Evolutionary conservation across 306 rosid genomes (phyloP), one percentile per base, ranked within the genome.

Genomic region (Gynostemma pentaphyllum): DNA sequence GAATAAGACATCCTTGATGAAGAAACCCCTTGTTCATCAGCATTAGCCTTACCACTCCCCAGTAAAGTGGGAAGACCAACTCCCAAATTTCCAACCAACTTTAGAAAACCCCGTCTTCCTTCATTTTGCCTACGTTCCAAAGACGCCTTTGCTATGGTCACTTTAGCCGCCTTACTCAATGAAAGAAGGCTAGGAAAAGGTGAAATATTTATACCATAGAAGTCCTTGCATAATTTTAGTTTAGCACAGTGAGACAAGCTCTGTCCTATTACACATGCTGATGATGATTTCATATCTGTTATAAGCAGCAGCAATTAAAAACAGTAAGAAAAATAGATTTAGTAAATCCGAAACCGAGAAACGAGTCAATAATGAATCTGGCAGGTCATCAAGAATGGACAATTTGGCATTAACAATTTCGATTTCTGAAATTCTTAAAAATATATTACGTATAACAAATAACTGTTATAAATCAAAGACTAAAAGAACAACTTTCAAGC

Each of bases 1-100:
- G 96, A 89, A 72, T 89, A 89, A 80, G 96, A 89, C 95, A 89
- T 83, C 76, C 79, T 80, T 45, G 96, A 89, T 48, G 91, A 76
- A 59, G 96, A 89, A 74, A 73, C 80, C 19, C 85, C 96, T 79
- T 86, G 87, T 27, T 86, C 96, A 68, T 89, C 96, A 4, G 96
- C 96, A 66, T 47, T 64, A 51, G 95, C 95, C 54, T 63, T 82
- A 41, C 76, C 81, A 27, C 70, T 75, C 57, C 84, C 90, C 50
- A 86, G 74, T 69, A 89, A 67, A 73, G 85, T 74, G 1, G 91
- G 87, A 18, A 78, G 69, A 10, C 88, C 85, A 48, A 77, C 51
- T 80, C 85, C 87, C 10, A 57, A 72, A 50, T 80, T 85, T 26
- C 83, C 87, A 21, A 76, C 68, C 75, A 87, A 75, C 71, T 86